Base-by-base conservation (phyloP, 805 yeast species). In the Candida wancherniae region DNA sequence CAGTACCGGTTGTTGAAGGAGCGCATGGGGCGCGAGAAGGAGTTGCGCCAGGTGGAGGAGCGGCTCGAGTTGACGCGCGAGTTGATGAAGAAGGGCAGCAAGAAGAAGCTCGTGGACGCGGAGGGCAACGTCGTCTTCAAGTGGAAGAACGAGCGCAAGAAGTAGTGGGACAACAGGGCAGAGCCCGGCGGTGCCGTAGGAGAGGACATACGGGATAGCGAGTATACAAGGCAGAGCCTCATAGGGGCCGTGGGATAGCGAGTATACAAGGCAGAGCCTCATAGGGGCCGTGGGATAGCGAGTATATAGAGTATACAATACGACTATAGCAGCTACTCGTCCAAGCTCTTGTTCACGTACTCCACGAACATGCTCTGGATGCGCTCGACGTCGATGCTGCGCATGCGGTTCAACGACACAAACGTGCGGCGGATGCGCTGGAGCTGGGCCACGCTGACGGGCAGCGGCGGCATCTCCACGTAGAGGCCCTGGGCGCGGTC, bases 61-160 rank as follows among this genome's bases (percentile, higher is more conserved):
- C 74, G 78, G 48, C 77, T 88, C 77, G 84, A 82, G 34, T 47
- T 74, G 34, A 94, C 87, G 48, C 76, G 83, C 39, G 94, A 88
- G 51, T 70, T 87, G 33, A 86, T 90, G 95, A 85, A 85, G 55
- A 82, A 79, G 44, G 97, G 97, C 1, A 75, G 77, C 39, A 84
- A 84, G 61, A 83, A 80, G 71, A 87, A 87, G 63, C 55, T 81
- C 4, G 66, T 71, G 3, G 81, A 71, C 34, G 62, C 69, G 10
- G 70, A 75, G 19, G 97, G 97, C 4, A 71, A 73, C 34, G 73
- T 74, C 0, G 67, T 71, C 3, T 92, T 74, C 63, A 85, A 85
- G 61, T 90, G 97, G 95, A 84, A 80, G 54, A 81, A 74, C 45
- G 77, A 76, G 51, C 72, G 94, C 53, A 84, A 82, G 58, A 54